Conservation (phyloP, 2,329 filamentous ascomycete species). For the Colletotrichum sp. region DNA sequence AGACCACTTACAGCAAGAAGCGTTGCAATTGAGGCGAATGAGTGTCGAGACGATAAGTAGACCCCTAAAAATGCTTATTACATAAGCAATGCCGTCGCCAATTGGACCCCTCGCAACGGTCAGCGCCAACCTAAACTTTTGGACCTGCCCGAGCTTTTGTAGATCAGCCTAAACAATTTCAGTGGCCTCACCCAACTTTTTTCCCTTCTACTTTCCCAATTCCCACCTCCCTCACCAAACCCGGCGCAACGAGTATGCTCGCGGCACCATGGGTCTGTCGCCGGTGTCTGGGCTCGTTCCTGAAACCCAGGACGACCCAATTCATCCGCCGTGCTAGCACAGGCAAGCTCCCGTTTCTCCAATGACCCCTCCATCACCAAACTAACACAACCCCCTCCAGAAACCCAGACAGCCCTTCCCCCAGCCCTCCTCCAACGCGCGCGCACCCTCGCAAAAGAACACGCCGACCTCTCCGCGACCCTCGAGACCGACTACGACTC, state of each 20-base stretch:
- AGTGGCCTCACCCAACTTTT: background rate
- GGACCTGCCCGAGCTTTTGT: background rate
- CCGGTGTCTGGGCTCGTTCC: constrained; percentile 47
- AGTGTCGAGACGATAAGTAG: background rate
- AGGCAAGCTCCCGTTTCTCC: constrained; percentile 16
- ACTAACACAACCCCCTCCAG: constrained; percentile 22
- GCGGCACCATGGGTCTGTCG: constrained; percentile 58
- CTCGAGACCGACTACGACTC: constrained; percentile 62
- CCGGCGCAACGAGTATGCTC: constrained; percentile 31
- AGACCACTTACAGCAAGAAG: background rate
- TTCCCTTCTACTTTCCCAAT: background rate
- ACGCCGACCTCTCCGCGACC: constrained; percentile 55
- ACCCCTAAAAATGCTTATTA: background rate
- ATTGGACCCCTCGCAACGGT: background rate
- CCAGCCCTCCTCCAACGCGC: constrained; percentile 65
- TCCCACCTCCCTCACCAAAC: background rate
- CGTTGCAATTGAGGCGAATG: background rate
- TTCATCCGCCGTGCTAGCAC: constrained; percentile 50
- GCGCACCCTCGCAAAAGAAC: constrained; percentile 60
- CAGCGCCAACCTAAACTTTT: background rate
- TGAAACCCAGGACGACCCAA: constrained; percentile 30
- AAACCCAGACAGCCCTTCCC: constrained; percentile 44
- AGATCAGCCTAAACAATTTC: background rate
- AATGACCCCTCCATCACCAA: background rate
- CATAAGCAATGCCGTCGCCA: background rate